These are phyloP conservation scores for Neurospora sp. DNA, from an alignment of 495 filamentous ascomycete genomes.

Conservation along the genomic window DNA sequence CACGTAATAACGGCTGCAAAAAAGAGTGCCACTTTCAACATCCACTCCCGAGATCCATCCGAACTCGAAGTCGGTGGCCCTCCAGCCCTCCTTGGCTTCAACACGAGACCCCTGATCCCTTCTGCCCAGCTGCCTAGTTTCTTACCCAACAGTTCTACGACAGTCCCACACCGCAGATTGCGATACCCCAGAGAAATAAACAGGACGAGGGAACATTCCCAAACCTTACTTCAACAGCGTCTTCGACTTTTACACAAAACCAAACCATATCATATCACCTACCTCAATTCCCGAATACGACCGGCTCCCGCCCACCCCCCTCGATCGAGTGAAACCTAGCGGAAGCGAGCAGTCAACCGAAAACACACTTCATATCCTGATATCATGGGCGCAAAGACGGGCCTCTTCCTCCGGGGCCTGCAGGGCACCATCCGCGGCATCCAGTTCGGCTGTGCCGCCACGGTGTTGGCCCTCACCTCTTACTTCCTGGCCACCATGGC, in stretches of 20 bases:
- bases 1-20: neutral
- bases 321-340: neutral
- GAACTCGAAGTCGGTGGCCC: neutral
- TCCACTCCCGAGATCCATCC: neutral
- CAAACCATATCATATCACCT: neutral
- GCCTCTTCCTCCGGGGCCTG: conserved; percentile 50
- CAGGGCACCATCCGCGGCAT: conserved; percentile 56
- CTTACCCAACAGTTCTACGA: too few species aligned
- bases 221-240: neutral
- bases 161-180: neutral
- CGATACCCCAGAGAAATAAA: neutral
- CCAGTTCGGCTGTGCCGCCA: conserved; percentile 58
- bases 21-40: neutral
- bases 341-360: neutral
- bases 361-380: neutral
- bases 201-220: neutral
- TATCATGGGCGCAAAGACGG: conserved; percentile 32
- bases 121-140: too few species aligned
- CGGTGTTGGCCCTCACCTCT: conserved; percentile 73
- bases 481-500: conserved; percentile 58
- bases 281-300: neutral
- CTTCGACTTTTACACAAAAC: neutral
- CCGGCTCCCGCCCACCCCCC: neutral
- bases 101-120: neutral
- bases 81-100: neutral